Evolutionary conservation across 129 eudicot genomes (phyloP).

Genomic region (Daucus carota): DH1_v3.0 NC_030386.2:35887001-35887500

Average conservation of each 20-base stretch:
- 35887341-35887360: neutral
- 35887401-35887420: neutral
- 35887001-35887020: no score
- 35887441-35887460: conserved; percentile 6
- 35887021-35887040: no score
- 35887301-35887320: no score
- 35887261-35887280: no score
- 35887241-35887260: no score
- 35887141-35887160: neutral
- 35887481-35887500: neutral
- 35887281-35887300: no score
- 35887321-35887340: neutral
- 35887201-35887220: neutral
- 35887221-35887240: neutral
- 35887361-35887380: conserved; percentile 2
- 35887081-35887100: no score
- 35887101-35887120: no score
- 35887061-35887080: no score
- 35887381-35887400: neutral
- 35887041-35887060: no score
- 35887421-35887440: neutral
- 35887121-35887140: no score
- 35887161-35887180: neutral
- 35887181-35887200: neutral
- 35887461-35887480: conserved; percentile 4